Percentiles rank a stretch among this genome's conserved stretches.
These are phyloP conservation scores for Ceratobasidium sp. DNA, from an alignment of 1,284 basidiomycete species.

Conservation along the genomic window DNA sequence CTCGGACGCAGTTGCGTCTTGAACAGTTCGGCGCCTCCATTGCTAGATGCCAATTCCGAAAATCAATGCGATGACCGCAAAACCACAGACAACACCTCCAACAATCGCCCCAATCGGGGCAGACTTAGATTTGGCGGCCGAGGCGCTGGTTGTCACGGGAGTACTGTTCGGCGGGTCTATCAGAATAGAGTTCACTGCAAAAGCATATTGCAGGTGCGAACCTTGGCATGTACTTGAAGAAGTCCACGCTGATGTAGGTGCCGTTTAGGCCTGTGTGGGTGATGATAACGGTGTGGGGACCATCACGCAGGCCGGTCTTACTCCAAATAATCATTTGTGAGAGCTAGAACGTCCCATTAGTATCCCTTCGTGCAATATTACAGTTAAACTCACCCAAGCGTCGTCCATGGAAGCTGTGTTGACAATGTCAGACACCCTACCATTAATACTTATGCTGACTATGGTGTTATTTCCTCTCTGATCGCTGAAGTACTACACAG, in stretches of 20 bases:
- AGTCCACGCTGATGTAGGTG: conserved; percentile 22
- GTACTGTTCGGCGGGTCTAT: not conserved
- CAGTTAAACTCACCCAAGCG: no score
- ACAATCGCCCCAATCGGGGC: not conserved
- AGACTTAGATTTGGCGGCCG: not conserved
- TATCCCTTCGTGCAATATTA: no score
- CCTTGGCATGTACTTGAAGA: conserved; percentile 30
- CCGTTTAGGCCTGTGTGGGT: not conserved
- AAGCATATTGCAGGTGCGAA: not conserved
- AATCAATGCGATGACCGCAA: not conserved
- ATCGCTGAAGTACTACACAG: conserved; percentile 7
- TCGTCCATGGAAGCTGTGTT: no score
- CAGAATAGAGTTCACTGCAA: not conserved
- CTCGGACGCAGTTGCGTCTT: no score
- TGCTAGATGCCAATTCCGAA: no score
- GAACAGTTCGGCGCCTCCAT: no score
- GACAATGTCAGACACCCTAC: not conserved
- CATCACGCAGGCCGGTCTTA: conserved; percentile 2
- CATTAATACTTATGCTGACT: not conserved
- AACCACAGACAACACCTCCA: conserved; percentile 1
- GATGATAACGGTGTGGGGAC: not conserved
- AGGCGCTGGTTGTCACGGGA: not conserved
- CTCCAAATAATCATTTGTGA: conserved; percentile 22
- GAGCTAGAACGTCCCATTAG: not conserved
- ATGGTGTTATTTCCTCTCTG: no score